Percentiles rank a stretch among this genome's conserved stretches.
These are phyloP conservation scores for Brettanomyces naardenensis DNA, from an alignment of 805 yeast genomes.

Conservation along the genomic window DNA sequence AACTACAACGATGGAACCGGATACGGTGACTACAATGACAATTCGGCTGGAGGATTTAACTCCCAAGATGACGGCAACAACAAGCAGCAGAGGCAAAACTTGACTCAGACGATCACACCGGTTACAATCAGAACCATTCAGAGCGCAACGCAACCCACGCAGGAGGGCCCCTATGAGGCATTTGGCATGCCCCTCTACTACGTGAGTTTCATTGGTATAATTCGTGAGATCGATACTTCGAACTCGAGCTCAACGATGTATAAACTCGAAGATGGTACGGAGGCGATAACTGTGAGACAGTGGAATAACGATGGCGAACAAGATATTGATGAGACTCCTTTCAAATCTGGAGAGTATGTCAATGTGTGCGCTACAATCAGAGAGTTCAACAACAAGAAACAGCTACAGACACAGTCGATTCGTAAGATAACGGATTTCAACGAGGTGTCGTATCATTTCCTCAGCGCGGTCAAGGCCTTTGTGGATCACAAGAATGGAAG, in stretches of 20 bases:
- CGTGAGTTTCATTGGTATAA: constrained; percentile 61
- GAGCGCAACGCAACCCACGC: constrained; percentile 52
- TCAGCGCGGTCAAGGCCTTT: constrained; percentile 54
- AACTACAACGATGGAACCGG: constrained; percentile 29
- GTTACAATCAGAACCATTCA: constrained; percentile 66
- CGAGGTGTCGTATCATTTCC: constrained; percentile 58
- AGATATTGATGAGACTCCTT: constrained; percentile 18
- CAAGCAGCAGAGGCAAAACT: constrained; percentile 21
- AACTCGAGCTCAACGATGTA: constrained; percentile 47
- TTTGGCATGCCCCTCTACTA: constrained; percentile 54
- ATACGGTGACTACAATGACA: constrained; percentile 25
- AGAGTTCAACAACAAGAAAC: constrained; percentile 57
- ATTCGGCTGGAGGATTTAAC: constrained; percentile 24
- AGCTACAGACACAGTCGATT: constrained; percentile 55
- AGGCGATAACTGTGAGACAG: constrained; percentile 52
- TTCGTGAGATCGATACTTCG: constrained; percentile 53
- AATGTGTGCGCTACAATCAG: constrained; percentile 48
- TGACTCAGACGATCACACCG: constrained; percentile 40
- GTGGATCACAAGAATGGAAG: constrained; percentile 43
- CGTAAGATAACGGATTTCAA: constrained; percentile 54
- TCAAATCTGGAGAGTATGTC: constrained; percentile 49
- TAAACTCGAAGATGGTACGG: constrained; percentile 76
- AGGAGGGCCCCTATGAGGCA: constrained; percentile 59
- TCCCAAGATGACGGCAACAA: constrained; percentile 11
- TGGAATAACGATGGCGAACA: constrained; percentile 44